Base-by-base conservation (phyloP, 441 rosid species). In the Capsella rubella region DNA sequence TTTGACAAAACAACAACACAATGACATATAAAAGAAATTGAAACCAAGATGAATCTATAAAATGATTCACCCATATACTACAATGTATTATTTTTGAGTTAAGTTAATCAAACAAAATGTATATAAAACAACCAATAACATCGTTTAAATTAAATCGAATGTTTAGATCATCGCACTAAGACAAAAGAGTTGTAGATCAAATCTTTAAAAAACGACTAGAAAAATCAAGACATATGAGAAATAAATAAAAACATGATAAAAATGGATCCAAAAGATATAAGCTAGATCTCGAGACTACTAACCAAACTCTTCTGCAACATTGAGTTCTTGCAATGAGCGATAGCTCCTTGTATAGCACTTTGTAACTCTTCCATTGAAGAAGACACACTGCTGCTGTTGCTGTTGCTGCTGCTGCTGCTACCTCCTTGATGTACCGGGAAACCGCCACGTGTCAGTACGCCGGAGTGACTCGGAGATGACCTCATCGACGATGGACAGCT, bases 401-500 rank as follows among this genome's bases (percentile, higher is more conserved):
- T 56, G 4, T 54, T 72, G 69, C 66, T 56, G 6, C 57, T 75
- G 2, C 21, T 61, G 40, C 74, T 9, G 16, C 73, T 37, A 3
- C 66, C 77, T 27, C 77, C 72, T 60, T 52, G 59, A 42, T 46
- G 52, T 8, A 31, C 72, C 1, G 78, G 81, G 3, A 75, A 77
- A 0, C 84, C 93, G 11, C 78, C 79, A 27, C 84, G 80, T 27
- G 80, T 72, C 29, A 90, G 86, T 12, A 88, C 88, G 2, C 99
- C 95, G 18, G 99, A 92, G 74, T 92, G 97, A 69, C 85, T 92
- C 40, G 97, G 99, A 9, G 97, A 92, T 4, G 97, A 94, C 59
- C 95, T 80, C 90, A 90, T 94, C 14, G 99, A 92, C 2, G 99
- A 90, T 1, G 99, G 97, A 60, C 97, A 94, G 87, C 99, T 94